Evolutionary conservation across 306 rosid species (phyloP).

Genomic region (cucumber (Cucumis sativus)): DNA sequence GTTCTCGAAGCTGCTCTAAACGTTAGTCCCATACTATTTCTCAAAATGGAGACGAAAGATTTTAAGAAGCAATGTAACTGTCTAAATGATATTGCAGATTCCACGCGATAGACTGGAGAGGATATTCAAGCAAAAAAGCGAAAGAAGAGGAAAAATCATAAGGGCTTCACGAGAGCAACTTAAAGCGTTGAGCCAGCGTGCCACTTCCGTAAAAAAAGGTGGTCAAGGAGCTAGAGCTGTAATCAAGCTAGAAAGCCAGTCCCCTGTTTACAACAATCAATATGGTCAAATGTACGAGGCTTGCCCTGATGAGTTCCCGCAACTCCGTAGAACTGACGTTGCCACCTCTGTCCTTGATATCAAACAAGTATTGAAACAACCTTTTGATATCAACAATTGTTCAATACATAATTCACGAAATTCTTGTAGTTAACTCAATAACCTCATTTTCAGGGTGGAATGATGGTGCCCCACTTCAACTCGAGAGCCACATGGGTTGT

Average conservation of each 20-base stretch:
- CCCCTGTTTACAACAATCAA: conserved; percentile 16
- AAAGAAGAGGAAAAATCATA: conserved; percentile 8
- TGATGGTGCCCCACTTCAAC: conserved; percentile 35
- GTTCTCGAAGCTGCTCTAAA: conserved; percentile 26
- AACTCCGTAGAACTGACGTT: conserved; percentile 24
- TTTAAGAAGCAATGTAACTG: neutral
- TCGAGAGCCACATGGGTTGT: conserved; percentile 20
- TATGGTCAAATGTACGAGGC: conserved; percentile 25
- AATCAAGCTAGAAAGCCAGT: neutral
- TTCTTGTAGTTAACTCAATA: neutral
- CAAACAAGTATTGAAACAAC: conserved; percentile 14
- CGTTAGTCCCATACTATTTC: conserved; percentile 1
- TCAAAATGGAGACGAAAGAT: neutral
- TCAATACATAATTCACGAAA: neutral
- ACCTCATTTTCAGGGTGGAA: conserved; percentile 16
- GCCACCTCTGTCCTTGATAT: conserved; percentile 11
- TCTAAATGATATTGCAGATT: conserved; percentile 8
- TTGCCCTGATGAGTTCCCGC: conserved; percentile 25
- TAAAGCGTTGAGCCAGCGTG: conserved; percentile 20
- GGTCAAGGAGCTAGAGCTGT: neutral
- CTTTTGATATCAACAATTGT: neutral
- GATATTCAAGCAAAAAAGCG: conserved; percentile 1
- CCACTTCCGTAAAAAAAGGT: conserved; percentile 10
- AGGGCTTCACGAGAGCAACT: conserved; percentile 27
- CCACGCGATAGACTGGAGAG: conserved; percentile 17